Conservation (phyloP, 2,329 filamentous ascomycete species). For the Drechslerella coelobrocha region DNA sequence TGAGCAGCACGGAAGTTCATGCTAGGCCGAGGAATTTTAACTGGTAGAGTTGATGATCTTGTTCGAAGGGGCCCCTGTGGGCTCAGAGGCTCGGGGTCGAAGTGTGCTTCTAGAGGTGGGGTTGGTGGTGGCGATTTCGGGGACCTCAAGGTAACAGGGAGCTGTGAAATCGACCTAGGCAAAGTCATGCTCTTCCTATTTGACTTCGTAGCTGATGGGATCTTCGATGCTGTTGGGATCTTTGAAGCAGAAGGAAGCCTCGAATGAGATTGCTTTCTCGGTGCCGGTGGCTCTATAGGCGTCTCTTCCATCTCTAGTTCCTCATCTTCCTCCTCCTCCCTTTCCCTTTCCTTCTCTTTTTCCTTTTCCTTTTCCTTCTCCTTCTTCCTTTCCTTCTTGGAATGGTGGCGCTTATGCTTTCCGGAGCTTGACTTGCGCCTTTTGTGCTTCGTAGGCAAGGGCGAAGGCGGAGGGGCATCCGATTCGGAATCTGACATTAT, state of each 20-base stretch:
- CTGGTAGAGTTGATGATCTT: slow-evolving; percentile 34
- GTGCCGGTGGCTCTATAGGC: slow-evolving; percentile 30
- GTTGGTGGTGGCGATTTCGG: slow-evolving; percentile 26
- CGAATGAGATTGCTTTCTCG: slow-evolving; percentile 34
- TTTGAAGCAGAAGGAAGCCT: slow-evolving; percentile 35
- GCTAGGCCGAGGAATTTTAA: slow-evolving; percentile 44
- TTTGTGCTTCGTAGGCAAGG: slow-evolving; percentile 28
- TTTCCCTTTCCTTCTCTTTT: slow-evolving; percentile 9
- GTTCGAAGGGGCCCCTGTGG: slow-evolving; percentile 16
- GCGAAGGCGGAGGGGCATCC: slow-evolving; percentile 32
- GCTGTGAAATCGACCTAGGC: slow-evolving; percentile 33
- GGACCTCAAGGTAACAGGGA: slow-evolving; percentile 22
- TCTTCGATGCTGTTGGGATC: slow-evolving; percentile 42
- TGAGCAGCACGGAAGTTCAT: slow-evolving; percentile 36
- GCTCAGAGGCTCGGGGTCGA: slow-evolving; percentile 9
- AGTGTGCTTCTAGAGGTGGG: slow-evolving; percentile 24
- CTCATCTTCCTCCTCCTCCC: neutral
- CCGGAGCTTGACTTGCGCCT: slow-evolving; percentile 43
- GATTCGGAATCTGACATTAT: slow-evolving; percentile 42
- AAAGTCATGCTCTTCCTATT: slow-evolving; percentile 40
- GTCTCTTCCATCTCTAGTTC: neutral
- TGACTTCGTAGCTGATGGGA: slow-evolving; percentile 35
- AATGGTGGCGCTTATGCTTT: slow-evolving; percentile 41
- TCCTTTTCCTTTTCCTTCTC: slow-evolving; percentile 34
- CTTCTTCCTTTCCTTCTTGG: slow-evolving; percentile 30